These are phyloP conservation scores for Aspergillus sojae DNA, from an alignment of 2,329 filamentous ascomycete genomes.

Conservation along the genomic window DNA sequence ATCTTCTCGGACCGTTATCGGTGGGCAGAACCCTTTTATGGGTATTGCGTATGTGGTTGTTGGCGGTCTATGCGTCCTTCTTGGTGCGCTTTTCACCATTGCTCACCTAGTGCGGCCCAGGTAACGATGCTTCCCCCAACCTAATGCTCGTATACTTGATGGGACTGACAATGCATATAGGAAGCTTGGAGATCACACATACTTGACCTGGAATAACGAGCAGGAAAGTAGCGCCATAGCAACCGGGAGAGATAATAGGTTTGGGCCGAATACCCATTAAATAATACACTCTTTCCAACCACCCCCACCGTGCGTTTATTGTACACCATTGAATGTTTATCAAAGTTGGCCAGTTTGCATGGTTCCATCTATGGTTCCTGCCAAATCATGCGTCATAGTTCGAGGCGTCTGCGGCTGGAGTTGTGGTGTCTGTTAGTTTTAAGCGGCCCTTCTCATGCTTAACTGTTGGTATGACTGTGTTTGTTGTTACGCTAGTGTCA, in stretches of 20 bases:
- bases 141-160: not conserved
- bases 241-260: conserved; percentile 59
- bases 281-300: not conserved
- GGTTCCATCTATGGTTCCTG: not conserved
- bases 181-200: conserved; percentile 97
- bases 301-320: not conserved
- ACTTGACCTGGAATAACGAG: conserved; percentile 91
- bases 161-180: conserved; percentile 48
- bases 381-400: conserved; percentile 14
- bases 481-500: not conserved
- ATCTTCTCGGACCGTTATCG: conserved; percentile 88
- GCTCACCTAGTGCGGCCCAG: conserved; percentile 90
- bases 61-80: conserved; percentile 85
- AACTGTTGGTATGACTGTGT: not conserved
- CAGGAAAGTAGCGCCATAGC: conserved; percentile 59
- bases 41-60: conserved; percentile 96
- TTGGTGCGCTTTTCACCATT: conserved; percentile 84
- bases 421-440: conserved; percentile 5
- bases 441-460: conserved; percentile 2
- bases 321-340: conserved; percentile 14
- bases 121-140: conserved; percentile 51
- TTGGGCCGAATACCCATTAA: conserved; percentile 30
- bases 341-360: not conserved
- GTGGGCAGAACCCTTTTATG: conserved; percentile 91
- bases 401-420: conserved; percentile 13